A percentile compares a stretch with the other conserved stretches of the same genome.
phyloP scores from a whole-genome alignment of 2,329 filamentous ascomycete species.

The Mycogone perniciosa region DNA sequence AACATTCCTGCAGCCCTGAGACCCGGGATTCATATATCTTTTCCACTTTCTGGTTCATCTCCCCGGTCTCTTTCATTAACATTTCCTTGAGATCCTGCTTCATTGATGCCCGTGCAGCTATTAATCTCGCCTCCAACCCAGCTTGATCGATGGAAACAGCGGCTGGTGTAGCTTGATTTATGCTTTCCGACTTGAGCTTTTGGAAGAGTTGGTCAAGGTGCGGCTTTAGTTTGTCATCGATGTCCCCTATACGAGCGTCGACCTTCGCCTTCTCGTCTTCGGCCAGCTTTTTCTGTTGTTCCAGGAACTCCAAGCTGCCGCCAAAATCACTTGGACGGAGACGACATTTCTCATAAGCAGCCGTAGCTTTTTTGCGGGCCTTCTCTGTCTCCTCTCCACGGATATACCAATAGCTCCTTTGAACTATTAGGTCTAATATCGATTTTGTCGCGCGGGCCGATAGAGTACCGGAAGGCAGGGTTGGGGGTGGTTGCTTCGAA shows the following conservation, averaged over 20 bases:
- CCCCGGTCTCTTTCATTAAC: neutral
- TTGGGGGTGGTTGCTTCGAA: neutral
- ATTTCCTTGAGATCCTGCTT: neutral
- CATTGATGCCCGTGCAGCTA: neutral
- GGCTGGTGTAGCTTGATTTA: neutral
- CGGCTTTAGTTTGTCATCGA: conserved; percentile 10
- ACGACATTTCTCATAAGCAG: conserved; percentile 14
- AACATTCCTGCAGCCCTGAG: neutral
- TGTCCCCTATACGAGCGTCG: conserved; percentile 5
- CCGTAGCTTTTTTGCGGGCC: conserved; percentile 13
- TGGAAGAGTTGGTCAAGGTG: conserved; percentile 1
- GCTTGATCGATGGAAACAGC: neutral
- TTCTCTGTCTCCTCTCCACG: conserved; percentile 16
- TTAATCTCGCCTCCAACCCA: neutral
- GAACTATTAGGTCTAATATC: conserved; percentile 18
- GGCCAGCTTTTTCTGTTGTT: conserved; percentile 12
- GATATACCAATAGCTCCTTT: conserved; percentile 18
- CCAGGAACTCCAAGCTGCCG: conserved; percentile 16
- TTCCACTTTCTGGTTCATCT: neutral
- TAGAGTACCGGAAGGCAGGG: neutral
- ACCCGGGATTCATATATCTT: neutral
- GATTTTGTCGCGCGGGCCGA: conserved; percentile 7
- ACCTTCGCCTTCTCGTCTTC: conserved; percentile 11
- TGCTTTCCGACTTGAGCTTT: neutral
- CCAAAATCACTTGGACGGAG: conserved; percentile 18